Percentiles rank a stretch among this genome's conserved stretches.
phyloP scores from a whole-genome alignment of 1,139 yeast genomes.

The Taphrina deformans region DNA sequence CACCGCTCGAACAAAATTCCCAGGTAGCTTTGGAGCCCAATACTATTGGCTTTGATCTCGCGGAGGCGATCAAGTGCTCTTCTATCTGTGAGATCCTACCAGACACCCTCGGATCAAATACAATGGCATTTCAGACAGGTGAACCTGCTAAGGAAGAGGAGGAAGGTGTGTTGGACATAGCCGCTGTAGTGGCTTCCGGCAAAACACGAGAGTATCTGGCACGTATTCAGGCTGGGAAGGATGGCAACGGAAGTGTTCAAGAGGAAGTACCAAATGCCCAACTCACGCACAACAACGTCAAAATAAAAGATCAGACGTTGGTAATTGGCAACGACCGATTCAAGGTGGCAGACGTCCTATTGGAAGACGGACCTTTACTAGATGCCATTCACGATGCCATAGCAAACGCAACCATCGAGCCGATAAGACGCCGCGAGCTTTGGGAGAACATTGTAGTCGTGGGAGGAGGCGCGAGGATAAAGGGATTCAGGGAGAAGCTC shows the following conservation, averaged over 20 bases:
- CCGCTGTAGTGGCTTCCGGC: conserved; percentile 80
- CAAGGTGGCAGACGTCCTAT: conserved; percentile 63
- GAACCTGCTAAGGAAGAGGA: conserved; percentile 48
- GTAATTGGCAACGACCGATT: conserved; percentile 84
- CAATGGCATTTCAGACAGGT: conserved; percentile 41
- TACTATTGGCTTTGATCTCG: conserved; percentile 44
- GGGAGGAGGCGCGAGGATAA: conserved; percentile 73
- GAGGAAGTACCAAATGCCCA: conserved; percentile 47
- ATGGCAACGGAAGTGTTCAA: conserved; percentile 44
- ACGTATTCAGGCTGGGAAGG: conserved; percentile 55
- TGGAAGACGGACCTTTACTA: conserved; percentile 51
- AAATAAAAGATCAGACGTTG: conserved; percentile 51
- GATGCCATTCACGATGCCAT: conserved; percentile 34
- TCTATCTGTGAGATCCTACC: conserved; percentile 72
- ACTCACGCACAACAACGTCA: conserved; percentile 44
- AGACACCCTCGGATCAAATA: conserved; percentile 38
- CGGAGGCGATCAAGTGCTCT: conserved; percentile 70
- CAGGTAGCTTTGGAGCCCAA: conserved; percentile 57
- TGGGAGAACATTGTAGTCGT: conserved; percentile 80
- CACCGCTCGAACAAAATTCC: conserved; percentile 32
- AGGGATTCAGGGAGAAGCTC: conserved; percentile 74
- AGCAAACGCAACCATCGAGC: conserved; percentile 26
- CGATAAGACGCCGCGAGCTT: conserved; percentile 67
- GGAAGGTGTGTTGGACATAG: conserved; percentile 82
- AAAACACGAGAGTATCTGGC: conserved; percentile 66